Base-by-base conservation (phyloP, 169 alveolate species). In the Eimeria sp. region DNA sequence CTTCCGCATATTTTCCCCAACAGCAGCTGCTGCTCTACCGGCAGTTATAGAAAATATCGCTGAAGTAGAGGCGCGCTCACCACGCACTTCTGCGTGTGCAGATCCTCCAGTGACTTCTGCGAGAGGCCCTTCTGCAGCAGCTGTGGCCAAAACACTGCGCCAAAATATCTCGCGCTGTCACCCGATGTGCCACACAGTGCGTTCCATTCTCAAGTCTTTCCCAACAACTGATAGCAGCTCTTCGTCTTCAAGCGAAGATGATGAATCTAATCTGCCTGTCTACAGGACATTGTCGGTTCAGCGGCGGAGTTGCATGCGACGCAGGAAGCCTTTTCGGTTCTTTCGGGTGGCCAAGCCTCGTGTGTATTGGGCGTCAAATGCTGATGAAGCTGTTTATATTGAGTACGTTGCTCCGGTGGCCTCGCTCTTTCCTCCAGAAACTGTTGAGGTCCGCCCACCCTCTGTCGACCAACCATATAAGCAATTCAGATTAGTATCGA, bases 241-340 rank as follows among this genome's bases (percentile, higher is more conserved):
- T 52, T 80, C 89, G 52, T 80, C 89, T 54, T 80, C 89, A 52
- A 80, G 62, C 68, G 89, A 80, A 25, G 89, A 80, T 27, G 68
- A 80, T 13, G 89, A 40, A 6, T 14, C 89, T 27, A 49, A 10
- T 4, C 8, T 80, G 89, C 62, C 89, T 80, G 89, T 11, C 62
- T 80, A 49, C 68, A 80, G 68, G 68, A 54, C 89, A 80, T 13
- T 30, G 62, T 80, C 89, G 3, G 89, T 80, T 49, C 89, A 80
- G 71, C 30, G 89, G 49, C 89, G 89, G 23, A 80, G 89, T 33
- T 80, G 89, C 49, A 23, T 80, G 89, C 49, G 43, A 54, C 89
- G 68, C 71, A 80, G 49, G 66, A 54, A 40, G 52, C 43, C 43
- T 2, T 25, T 49, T 13, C 37, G 49, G 43, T 80, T 49, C 30